phyloP scores from a whole-genome alignment of 2,329 filamentous ascomycete genomes.

The Alternaria metachromatica region DNA sequence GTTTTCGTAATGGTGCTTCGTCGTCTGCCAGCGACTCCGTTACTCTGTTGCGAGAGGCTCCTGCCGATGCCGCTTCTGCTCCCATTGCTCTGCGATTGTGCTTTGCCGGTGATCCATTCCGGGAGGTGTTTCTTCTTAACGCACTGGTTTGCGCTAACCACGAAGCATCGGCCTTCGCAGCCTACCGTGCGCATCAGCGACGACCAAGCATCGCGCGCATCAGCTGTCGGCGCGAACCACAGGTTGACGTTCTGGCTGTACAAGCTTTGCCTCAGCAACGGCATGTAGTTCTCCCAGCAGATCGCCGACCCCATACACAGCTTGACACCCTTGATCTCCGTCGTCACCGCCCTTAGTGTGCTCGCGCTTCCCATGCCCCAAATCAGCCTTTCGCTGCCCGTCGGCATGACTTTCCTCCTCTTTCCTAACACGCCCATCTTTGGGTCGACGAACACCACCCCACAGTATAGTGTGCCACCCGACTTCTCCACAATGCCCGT shows the following conservation, averaged over 20 bases:
- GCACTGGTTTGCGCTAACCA: constrained; percentile 86
- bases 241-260: constrained; percentile 92
- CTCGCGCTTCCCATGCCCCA: constrained; percentile 87
- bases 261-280: constrained; percentile 79
- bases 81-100: constrained; percentile 1
- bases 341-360: constrained; percentile 79
- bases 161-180: constrained; percentile 82
- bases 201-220: constrained; percentile 82
- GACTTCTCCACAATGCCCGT: constrained; percentile 80
- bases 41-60: constrained; percentile 5
- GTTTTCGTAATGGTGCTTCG: constrained; percentile 51
- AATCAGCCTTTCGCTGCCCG: constrained; percentile 79
- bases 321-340: constrained; percentile 77
- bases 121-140: constrained; percentile 66
- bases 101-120: constrained; percentile 57
- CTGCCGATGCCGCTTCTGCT: constrained; percentile 7
- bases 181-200: constrained; percentile 82
- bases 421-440: constrained; percentile 77
- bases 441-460: constrained; percentile 82
- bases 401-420: constrained; percentile 92
- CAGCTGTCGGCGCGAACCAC: constrained; percentile 89
- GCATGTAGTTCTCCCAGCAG: constrained; percentile 98
- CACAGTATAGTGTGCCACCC: constrained; percentile 84
- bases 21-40: constrained; percentile 33
- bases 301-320: constrained; percentile 86